phyloP scores from a whole-genome alignment of 768 basidiomycete genomes.

The Brasilioporus rufonigricans region DNA sequence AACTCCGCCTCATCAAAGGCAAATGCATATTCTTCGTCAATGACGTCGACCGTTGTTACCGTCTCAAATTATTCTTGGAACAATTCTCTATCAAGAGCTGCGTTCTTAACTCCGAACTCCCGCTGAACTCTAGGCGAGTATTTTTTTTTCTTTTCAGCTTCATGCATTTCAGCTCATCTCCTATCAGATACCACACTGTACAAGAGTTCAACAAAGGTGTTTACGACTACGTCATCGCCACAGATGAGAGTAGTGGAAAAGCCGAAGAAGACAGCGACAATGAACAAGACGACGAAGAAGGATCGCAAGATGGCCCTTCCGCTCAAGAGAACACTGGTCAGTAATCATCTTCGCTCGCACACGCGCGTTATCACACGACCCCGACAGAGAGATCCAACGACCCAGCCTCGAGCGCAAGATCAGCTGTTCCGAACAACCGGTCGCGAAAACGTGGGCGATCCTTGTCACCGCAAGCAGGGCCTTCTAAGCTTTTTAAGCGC shows the following conservation, averaged over 20 bases:
- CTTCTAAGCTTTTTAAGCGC: slow-evolving; percentile 47
- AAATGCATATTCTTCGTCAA: slow-evolving; percentile 98
- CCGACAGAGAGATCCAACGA: slow-evolving; percentile 46
- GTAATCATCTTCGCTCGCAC: slow-evolving; percentile 5
- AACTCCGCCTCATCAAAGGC: slow-evolving; percentile 91
- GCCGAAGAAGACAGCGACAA: slow-evolving; percentile 50
- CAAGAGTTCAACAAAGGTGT: slow-evolving; percentile 99
- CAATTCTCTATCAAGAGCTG: slow-evolving; percentile 97
- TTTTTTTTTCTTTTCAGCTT: background rate
- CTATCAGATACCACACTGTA: slow-evolving; percentile 83
- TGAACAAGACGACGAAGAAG: slow-evolving; percentile 41
- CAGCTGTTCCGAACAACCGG: slow-evolving; percentile 5
- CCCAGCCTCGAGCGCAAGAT: slow-evolving; percentile 15
- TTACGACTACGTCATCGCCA: slow-evolving; percentile 98
- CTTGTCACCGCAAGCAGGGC: slow-evolving; percentile 35
- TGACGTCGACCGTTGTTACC: slow-evolving; percentile 90
- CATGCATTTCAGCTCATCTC: slow-evolving; percentile 1
- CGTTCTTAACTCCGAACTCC: slow-evolving; percentile 93
- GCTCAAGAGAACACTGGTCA: slow-evolving; percentile 30
- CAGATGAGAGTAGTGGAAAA: slow-evolving; percentile 76
- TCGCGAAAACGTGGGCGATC: slow-evolving; percentile 61
- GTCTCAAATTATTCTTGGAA: slow-evolving; percentile 96
- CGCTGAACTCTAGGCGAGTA: slow-evolving; percentile 81
- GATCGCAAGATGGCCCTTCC: background rate
- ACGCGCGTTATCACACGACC: slow-evolving; percentile 27